These are phyloP conservation scores for Cryphonectria naterciae DNA, from an alignment of 2,329 filamentous ascomycete species.

Conservation along the genomic window DNA sequence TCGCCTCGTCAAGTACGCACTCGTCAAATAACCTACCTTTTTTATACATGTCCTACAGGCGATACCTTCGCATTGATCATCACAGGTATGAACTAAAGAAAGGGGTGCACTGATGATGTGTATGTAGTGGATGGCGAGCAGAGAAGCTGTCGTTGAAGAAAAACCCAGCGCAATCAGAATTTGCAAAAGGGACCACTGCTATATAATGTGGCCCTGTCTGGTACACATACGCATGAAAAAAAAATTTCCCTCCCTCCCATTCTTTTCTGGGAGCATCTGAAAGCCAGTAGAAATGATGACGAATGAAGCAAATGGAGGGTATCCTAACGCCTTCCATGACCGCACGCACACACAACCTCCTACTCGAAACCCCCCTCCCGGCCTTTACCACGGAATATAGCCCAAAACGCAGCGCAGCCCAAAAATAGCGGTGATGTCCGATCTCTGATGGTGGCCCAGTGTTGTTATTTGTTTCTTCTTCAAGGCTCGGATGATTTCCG, in stretches of 20 bases:
- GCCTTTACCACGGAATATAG: slow-evolving; percentile 8
- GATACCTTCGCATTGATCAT: neutral
- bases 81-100: slow-evolving; percentile 8
- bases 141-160: neutral
- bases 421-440: slow-evolving; percentile 5
- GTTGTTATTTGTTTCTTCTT: neutral
- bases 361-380: neutral
- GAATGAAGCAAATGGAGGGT: slow-evolving; percentile 24
- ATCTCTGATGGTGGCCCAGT: neutral
- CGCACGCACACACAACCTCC: neutral
- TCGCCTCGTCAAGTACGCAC: neutral
- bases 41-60: neutral
- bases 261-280: slow-evolving; percentile 2
- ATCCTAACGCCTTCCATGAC: slow-evolving; percentile 27
- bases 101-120: neutral
- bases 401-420: slow-evolving; percentile 6
- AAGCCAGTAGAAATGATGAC: slow-evolving; percentile 7
- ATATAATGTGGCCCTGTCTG: slow-evolving; percentile 3
- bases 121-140: neutral
- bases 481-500: slow-evolving; percentile 39
- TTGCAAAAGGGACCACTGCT: neutral
- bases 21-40: neutral
- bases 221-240: slow-evolving; percentile 1
- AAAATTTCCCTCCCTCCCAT: neutral
- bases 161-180: neutral